These are phyloP conservation scores for Leccinum discolor DNA, from an alignment of 1,284 basidiomycete genomes.

Conservation along the genomic window DNA sequence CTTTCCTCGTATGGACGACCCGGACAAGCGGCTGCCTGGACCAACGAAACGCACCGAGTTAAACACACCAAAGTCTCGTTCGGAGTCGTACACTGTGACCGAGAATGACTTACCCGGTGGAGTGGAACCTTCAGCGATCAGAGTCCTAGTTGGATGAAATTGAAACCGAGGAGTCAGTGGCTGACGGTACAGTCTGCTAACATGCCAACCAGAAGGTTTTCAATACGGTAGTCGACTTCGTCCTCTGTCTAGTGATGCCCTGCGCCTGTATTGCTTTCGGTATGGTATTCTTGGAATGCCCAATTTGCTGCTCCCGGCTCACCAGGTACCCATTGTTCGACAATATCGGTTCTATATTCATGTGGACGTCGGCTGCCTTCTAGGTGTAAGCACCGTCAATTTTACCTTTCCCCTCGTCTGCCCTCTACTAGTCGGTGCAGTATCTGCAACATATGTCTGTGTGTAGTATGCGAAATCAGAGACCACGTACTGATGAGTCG, in stretches of 20 bases:
- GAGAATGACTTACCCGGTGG: neutral
- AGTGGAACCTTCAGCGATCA: neutral
- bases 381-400: slow-evolving; percentile 31
- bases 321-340: slow-evolving; percentile 36
- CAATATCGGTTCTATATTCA: slow-evolving; percentile 42
- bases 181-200: neutral
- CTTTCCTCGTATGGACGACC: too few relatives aligned
- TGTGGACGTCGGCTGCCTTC: slow-evolving; percentile 40
- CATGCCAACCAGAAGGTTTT: slow-evolving; percentile 6
- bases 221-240: slow-evolving; percentile 15
- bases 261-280: slow-evolving; percentile 11
- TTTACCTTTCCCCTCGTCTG: slow-evolving; percentile 35
- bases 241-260: slow-evolving; percentile 22
- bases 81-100: neutral
- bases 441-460: slow-evolving; percentile 28
- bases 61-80: neutral
- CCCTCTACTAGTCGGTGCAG: slow-evolving; percentile 34
- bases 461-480: neutral
- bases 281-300: slow-evolving; percentile 5
- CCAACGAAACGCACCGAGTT: neutral
- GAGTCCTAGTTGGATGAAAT: too few relatives aligned
- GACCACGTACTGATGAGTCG: neutral
- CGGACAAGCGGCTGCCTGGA: neutral
- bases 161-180: too few relatives aligned
- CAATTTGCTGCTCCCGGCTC: neutral